Conservation (phyloP, 257 asterid species). For the Solanum raphanifolium region DNA sequence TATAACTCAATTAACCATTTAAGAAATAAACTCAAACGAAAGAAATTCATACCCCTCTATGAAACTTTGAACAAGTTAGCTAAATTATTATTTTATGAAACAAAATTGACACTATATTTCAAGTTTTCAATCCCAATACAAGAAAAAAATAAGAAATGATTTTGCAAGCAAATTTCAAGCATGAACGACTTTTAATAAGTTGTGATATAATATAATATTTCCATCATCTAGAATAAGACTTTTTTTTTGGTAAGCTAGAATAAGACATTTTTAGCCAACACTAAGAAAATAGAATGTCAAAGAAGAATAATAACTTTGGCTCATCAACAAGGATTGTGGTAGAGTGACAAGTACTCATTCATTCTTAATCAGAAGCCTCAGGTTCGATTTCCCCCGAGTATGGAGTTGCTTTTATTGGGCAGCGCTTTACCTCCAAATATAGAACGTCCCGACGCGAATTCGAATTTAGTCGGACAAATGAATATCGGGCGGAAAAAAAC, state of each 20-base stretch:
- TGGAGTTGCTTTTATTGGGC: rapidly evolving
- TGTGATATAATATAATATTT: not conserved
- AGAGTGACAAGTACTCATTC: too few relatives aligned
- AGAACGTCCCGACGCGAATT: rapidly evolving
- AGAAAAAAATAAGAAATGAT: not conserved
- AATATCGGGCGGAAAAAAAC: too few relatives aligned
- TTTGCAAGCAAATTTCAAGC: not conserved
- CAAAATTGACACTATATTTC: not conserved
- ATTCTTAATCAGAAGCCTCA: too few relatives aligned
- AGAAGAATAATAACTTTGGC: not conserved
- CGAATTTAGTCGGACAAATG: too few relatives aligned
- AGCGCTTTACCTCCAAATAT: rapidly evolving
- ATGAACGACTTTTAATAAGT: not conserved
- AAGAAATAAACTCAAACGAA: not conserved
- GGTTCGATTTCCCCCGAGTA: rapidly evolving
- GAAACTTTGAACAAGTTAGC: not conserved
- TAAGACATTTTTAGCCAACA: not conserved
- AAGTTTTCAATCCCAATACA: not conserved
- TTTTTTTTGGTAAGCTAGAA: not conserved
- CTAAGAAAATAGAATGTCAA: not conserved
- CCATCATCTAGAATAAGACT: not conserved
- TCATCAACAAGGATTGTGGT: too few relatives aligned
- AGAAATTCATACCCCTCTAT: not conserved
- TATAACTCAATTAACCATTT: not conserved
- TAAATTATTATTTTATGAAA: not conserved